Evolutionary conservation across 441 rosid genomes (phyloP).

Genomic region (Populus hybrid): DNA sequence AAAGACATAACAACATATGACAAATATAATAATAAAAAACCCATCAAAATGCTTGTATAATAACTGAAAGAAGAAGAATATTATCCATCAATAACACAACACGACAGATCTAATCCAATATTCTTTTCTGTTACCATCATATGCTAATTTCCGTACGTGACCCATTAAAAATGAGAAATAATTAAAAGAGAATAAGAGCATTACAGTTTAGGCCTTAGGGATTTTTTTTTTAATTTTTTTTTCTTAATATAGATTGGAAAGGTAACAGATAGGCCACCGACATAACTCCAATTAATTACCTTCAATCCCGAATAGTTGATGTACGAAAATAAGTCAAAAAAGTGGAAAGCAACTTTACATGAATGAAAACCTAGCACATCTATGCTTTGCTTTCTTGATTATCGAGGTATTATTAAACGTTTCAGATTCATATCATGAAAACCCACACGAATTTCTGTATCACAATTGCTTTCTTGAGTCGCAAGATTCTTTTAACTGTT

Average conservation of each 20-base stretch:
- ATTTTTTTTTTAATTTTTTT: no score
- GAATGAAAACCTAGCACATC: not conserved
- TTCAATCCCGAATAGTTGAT: not conserved
- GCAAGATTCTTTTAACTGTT: no score
- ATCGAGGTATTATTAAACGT: no score
- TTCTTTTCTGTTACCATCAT: not conserved
- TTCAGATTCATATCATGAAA: no score
- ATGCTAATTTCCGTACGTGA: not conserved
- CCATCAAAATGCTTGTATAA: no score
- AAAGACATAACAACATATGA: no score
- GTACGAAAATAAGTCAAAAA: not conserved
- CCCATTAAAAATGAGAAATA: not conserved
- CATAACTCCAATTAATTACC: not conserved
- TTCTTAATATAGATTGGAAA: not conserved
- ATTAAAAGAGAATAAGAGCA: no score
- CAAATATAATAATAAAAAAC: no score
- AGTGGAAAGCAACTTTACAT: not conserved
- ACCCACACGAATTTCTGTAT: no score
- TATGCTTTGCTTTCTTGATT: no score
- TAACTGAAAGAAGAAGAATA: no score
- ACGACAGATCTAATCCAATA: not conserved
- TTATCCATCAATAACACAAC: not conserved
- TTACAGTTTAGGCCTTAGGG: not conserved
- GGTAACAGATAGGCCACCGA: not conserved
- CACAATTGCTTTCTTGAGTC: no score